These are phyloP conservation scores for Fibroporia radiculosa DNA, from an alignment of 768 basidiomycete species.

Conservation along the genomic window DNA sequence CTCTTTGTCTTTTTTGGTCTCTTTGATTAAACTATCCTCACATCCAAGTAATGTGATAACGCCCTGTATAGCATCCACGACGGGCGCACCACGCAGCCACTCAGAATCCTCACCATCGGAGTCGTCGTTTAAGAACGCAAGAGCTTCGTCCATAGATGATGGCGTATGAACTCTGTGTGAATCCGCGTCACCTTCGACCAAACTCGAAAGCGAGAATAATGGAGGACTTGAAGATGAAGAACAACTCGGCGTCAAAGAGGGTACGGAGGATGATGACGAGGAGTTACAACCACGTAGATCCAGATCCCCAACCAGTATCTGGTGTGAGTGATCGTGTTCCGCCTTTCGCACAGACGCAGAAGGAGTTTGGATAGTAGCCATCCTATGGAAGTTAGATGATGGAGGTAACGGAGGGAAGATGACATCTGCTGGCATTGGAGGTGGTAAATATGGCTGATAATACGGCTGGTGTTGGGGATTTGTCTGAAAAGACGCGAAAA, in stretches of 20 bases:
- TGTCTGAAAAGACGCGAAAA: constrained; percentile 20
- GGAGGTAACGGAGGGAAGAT: constrained; percentile 71
- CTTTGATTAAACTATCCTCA: background rate
- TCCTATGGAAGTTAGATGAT: constrained; percentile 32
- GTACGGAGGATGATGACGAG: constrained; percentile 34
- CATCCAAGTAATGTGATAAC: background rate
- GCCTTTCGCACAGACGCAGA: constrained; percentile 12
- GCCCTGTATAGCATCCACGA: background rate
- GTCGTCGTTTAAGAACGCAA: background rate
- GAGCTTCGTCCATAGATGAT: background rate
- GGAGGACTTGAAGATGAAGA: constrained; percentile 66
- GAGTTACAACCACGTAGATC: constrained; percentile 8
- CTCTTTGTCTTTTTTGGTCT: constrained; percentile 1
- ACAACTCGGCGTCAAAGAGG: constrained; percentile 54
- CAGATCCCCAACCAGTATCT: background rate
- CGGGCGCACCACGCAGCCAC: background rate
- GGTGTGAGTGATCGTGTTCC: constrained; percentile 18
- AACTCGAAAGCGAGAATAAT: constrained; percentile 18
- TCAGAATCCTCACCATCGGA: background rate
- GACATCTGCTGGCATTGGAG: constrained; percentile 50
- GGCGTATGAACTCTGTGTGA: background rate
- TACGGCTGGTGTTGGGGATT: constrained; percentile 69
- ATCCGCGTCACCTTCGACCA: constrained; percentile 2
- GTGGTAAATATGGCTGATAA: constrained; percentile 49
- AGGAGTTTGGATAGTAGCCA: constrained; percentile 2